phyloP scores from a whole-genome alignment of 2,329 filamentous ascomycete genomes.

The Pyrenochaeta sp. region DNA sequence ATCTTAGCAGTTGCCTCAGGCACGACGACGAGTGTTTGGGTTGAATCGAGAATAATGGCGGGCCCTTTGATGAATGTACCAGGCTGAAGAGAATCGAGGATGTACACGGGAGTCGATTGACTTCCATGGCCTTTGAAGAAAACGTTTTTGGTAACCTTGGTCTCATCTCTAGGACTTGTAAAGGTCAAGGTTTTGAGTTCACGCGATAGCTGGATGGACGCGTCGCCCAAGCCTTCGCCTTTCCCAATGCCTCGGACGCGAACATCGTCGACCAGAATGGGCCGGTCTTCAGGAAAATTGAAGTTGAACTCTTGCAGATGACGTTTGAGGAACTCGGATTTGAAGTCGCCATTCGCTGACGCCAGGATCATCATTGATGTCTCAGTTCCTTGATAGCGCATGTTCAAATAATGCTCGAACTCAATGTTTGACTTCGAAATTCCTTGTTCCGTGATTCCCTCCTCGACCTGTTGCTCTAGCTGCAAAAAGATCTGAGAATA shows the following conservation, averaged over 20 bases:
- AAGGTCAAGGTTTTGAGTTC: not conserved
- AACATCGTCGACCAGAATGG: slow-evolving; percentile 86
- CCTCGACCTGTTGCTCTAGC: not conserved
- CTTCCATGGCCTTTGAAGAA: slow-evolving; percentile 77
- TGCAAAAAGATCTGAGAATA: not conserved
- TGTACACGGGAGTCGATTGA: slow-evolving; percentile 77
- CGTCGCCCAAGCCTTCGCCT: slow-evolving; percentile 67
- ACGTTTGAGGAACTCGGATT: slow-evolving; percentile 78
- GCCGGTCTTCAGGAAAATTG: slow-evolving; percentile 75
- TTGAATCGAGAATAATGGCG: slow-evolving; percentile 81
- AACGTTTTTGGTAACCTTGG: slow-evolving; percentile 58
- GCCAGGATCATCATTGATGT: slow-evolving; percentile 85
- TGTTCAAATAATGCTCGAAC: slow-evolving; percentile 77
- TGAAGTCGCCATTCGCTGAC: slow-evolving; percentile 78
- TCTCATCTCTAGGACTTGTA: not conserved
- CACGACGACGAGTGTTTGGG: slow-evolving; percentile 86
- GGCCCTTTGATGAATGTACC: slow-evolving; percentile 77
- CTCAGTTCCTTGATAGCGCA: slow-evolving; percentile 87
- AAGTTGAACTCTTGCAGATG: slow-evolving; percentile 92
- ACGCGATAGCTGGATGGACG: slow-evolving; percentile 60
- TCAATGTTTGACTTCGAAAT: not conserved
- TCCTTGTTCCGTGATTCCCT: slow-evolving; percentile 4
- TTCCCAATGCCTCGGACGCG: slow-evolving; percentile 74
- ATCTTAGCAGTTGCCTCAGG: slow-evolving; percentile 76
- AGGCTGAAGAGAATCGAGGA: slow-evolving; percentile 72